Percentiles rank a stretch among this genome's conserved stretches.
Conservation (phyloP, 805 yeast species). For the Metschnikowia matae region DNA sequence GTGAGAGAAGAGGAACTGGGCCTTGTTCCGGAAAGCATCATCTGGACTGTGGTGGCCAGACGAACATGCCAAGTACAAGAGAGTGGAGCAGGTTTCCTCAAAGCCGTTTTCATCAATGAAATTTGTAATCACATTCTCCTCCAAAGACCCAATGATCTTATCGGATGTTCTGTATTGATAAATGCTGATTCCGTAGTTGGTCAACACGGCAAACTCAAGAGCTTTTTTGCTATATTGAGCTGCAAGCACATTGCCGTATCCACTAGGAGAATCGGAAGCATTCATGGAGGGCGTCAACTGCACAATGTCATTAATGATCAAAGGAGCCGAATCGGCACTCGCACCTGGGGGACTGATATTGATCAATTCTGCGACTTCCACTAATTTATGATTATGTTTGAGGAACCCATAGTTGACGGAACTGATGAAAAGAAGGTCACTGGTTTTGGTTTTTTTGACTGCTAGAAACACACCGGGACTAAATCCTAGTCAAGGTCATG, state of each 20-base stretch:
- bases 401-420: constrained; percentile 83
- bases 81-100: constrained; percentile 86
- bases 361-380: constrained; percentile 78
- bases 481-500: too few relatives aligned
- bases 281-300: constrained; percentile 66
- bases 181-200: constrained; percentile 71
- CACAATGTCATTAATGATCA: constrained; percentile 63
- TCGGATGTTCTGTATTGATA: constrained; percentile 80
- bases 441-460: constrained; percentile 45
- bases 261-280: constrained; percentile 71
- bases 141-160: constrained; percentile 64
- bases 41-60: constrained; percentile 52
- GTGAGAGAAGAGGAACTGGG: constrained; percentile 48
- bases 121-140: constrained; percentile 60
- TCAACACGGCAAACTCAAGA: constrained; percentile 74
- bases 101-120: constrained; percentile 79
- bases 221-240: constrained; percentile 72
- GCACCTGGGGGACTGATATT: constrained; percentile 21
- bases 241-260: constrained; percentile 82
- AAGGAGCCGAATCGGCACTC: constrained; percentile 19
- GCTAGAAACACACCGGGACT: constrained; percentile 87
- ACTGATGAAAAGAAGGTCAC: constrained; percentile 60
- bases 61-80: constrained; percentile 79
- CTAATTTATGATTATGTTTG: constrained; percentile 63
- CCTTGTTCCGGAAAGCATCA: constrained; percentile 40